Evolutionary conservation across 2,329 filamentous ascomycete species (phyloP).

Genomic region (Penicillium fuscoglaucum): DNA sequence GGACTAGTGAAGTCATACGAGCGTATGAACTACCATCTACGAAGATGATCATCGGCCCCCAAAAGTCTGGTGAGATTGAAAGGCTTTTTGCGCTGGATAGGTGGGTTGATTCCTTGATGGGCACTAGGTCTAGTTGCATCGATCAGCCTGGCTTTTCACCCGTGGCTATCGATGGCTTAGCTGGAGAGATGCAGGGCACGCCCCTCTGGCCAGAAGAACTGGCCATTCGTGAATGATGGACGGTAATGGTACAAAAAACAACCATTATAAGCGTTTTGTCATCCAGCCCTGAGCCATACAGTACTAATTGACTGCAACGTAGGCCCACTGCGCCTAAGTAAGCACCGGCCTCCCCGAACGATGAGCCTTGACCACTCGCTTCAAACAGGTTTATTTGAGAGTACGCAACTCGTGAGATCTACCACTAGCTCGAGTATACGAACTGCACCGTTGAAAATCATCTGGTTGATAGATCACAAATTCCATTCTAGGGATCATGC

Average conservation of each 20-base stretch:
- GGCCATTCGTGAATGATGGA: not conserved
- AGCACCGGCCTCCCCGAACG: not conserved
- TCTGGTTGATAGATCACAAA: constrained; percentile 8
- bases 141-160: not conserved
- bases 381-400: not conserved
- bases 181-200: not conserved
- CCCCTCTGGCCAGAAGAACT: not conserved
- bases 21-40: not conserved
- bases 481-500: not conserved
- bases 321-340: not conserved
- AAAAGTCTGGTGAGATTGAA: not conserved
- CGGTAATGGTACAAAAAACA: not conserved
- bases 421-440: constrained; percentile 2
- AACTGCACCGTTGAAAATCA: not conserved
- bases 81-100: not conserved
- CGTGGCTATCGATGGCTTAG: not conserved
- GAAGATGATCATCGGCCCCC: not conserved
- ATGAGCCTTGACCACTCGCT: not conserved
- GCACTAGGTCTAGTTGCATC: not conserved
- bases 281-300: not conserved
- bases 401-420: constrained; percentile 1
- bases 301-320: not conserved
- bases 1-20: not conserved
- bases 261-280: not conserved
- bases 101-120: not conserved